Conservation (phyloP, 2,329 filamentous ascomycete genomes). For the Botryotinia narcissicola region DNA sequence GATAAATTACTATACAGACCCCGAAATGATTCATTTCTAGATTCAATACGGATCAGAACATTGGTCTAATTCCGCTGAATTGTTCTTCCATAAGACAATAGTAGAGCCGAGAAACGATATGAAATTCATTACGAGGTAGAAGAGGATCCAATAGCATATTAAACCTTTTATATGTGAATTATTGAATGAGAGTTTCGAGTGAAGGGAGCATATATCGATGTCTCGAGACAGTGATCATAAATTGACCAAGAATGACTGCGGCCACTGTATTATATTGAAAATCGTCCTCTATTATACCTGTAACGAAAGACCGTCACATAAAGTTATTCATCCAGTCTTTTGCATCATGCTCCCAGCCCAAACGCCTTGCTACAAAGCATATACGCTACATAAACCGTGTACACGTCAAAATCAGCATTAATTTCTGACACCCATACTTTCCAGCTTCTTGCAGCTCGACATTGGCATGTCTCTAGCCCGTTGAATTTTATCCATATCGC, state of each 20-base stretch:
- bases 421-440: slow-evolving; percentile 45
- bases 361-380: slow-evolving; percentile 34
- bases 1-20: not conserved
- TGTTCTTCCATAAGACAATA: not conserved
- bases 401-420: slow-evolving; percentile 6
- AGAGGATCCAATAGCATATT: not conserved
- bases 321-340: slow-evolving; percentile 15
- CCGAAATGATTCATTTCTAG: not conserved
- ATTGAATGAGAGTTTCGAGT: not conserved
- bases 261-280: slow-evolving; percentile 8
- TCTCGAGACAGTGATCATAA: not conserved
- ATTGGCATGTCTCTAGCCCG: slow-evolving; percentile 52
- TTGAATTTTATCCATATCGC: slow-evolving; percentile 59
- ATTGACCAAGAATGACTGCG: not conserved
- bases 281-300: slow-evolving; percentile 5
- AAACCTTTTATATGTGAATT: not conserved
- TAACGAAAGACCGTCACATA: not conserved
- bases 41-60: not conserved
- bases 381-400: slow-evolving; percentile 27
- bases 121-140: not conserved
- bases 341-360: slow-evolving; percentile 20
- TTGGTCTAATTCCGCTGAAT: not conserved
- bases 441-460: slow-evolving; percentile 56
- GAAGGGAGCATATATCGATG: not conserved
- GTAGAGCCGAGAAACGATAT: not conserved